phyloP scores from a whole-genome alignment of 1,284 basidiomycete genomes.

The Malassezia equina region DNA sequence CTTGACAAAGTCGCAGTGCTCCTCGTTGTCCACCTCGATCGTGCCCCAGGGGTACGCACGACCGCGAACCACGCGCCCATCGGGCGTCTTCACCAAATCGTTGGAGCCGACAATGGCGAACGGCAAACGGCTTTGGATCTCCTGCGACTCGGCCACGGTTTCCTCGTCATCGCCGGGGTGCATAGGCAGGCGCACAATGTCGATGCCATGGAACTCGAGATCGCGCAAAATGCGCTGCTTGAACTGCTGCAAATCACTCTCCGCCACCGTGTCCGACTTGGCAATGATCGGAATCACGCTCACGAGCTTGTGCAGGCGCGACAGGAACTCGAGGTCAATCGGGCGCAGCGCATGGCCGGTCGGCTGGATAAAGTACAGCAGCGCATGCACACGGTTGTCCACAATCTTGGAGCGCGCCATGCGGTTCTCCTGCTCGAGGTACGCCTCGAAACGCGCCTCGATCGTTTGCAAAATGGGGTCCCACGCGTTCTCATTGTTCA shows the following conservation, averaged over 20 bases:
- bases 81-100: slow-evolving; percentile 41
- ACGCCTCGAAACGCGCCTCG: slow-evolving; percentile 45
- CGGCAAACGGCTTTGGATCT: slow-evolving; percentile 44
- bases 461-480: slow-evolving; percentile 47
- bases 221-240: slow-evolving; percentile 45
- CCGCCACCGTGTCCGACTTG: slow-evolving; percentile 46
- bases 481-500: slow-evolving; percentile 47
- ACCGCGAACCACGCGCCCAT: slow-evolving; percentile 42
- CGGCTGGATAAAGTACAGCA: slow-evolving; percentile 47
- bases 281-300: slow-evolving; percentile 47
- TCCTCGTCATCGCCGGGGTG: slow-evolving; percentile 45
- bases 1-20: slow-evolving; percentile 48
- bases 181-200: slow-evolving; percentile 43
- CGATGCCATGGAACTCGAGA: slow-evolving; percentile 44
- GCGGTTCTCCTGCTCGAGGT: slow-evolving; percentile 47
- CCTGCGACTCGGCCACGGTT: slow-evolving; percentile 42
- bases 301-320: slow-evolving; percentile 43
- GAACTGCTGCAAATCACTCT: slow-evolving; percentile 37
- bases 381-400: slow-evolving; percentile 47
- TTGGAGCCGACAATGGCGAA: slow-evolving; percentile 46
- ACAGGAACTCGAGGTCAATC: slow-evolving; percentile 48
- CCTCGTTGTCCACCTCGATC: slow-evolving; percentile 47
- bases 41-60: slow-evolving; percentile 47
- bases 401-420: slow-evolving; percentile 43
- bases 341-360: slow-evolving; percentile 43